Evolutionary conservation across 2,329 filamentous ascomycete species (phyloP), one percentile per base, ranked within the genome.

Genomic region (Fusarium citri): DNA sequence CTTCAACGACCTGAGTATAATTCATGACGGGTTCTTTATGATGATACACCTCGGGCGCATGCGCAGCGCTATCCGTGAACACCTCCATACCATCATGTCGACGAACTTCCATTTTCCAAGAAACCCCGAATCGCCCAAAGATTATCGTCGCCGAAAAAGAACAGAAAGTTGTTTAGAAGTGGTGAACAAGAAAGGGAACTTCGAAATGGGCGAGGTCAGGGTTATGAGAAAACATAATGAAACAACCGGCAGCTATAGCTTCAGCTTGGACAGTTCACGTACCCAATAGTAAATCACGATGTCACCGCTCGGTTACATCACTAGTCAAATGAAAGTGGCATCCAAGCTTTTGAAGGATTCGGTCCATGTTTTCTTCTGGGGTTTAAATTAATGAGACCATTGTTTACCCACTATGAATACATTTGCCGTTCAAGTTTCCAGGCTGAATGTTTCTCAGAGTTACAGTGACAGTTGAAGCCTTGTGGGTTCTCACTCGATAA

Each of bases 21-120:
- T 14, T 31, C 4, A 9, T 8, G 1, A 28, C n/a, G 2, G 45
- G 37, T 0, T 65, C 47, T n/a, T 58, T 64, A 0, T 28, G 45
- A 2, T 12, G 31, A 10, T 64, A 59, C 2, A 51, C 25, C 1
- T 64, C 62, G 14, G 59, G 62, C 8, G 62, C 62, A 22, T 59
- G 34, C 23, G 59, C 26, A 18, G 47, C 62, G 47, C 23, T 42
- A 48, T 64, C 62, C 4, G 50, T 31, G 3, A 57, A 26, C 3
- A 65, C 59, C 53, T 65, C 50, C 10, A 64, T 54, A 11, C 59
- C 62, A 41, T 65, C 62, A 4, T 58, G 42, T 20, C 43, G 30
- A 4, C n/a, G 51, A n/a, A 37, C 6, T 1, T 42, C 37, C 62
- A 65, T 65, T 6, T 64, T 28, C 4, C 26, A 45, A 16, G 15